These are phyloP conservation scores for Pseudogymnoascus sp. DNA, from an alignment of 2,329 filamentous ascomycete genomes.

Conservation along the genomic window DNA sequence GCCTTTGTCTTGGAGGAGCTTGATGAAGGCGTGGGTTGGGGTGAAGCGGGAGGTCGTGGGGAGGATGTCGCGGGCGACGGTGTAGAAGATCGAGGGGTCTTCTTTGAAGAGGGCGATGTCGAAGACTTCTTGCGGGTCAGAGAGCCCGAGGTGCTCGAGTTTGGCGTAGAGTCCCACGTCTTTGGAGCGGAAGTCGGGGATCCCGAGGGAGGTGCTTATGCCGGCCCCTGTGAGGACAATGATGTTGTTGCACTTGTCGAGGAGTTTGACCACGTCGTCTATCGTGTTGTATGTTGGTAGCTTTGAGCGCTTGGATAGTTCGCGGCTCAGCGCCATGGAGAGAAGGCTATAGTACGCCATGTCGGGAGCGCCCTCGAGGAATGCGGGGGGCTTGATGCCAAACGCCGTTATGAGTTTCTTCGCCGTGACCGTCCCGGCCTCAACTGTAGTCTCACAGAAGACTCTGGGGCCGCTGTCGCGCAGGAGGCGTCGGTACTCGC, in stretches of 20 bases:
- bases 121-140: constrained; percentile 89
- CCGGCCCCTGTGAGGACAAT: constrained; percentile 91
- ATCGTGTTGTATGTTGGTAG: constrained; percentile 73
- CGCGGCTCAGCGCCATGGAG: constrained; percentile 67
- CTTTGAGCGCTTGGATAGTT: constrained; percentile 75
- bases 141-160: constrained; percentile 64
- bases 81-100: constrained; percentile 85
- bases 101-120: constrained; percentile 80
- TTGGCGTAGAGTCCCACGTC: constrained; percentile 86
- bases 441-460: constrained; percentile 67
- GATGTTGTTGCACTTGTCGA: constrained; percentile 71
- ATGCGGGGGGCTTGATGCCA: constrained; percentile 63
- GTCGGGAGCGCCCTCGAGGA: constrained; percentile 65
- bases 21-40: constrained; percentile 90
- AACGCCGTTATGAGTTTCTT: constrained; percentile 85
- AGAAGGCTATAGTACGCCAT: constrained; percentile 68
- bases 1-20: constrained; percentile 73
- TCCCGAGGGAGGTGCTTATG: constrained; percentile 92
- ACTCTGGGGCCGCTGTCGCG: constrained; percentile 68
- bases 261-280: constrained; percentile 73
- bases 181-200: constrained; percentile 93
- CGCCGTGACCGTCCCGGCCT: constrained; percentile 60
- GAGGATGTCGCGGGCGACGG: constrained; percentile 81
- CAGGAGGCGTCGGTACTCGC: constrained; percentile 59
- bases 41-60: constrained; percentile 73